Evolutionary conservation across 2,329 filamentous ascomycete species (phyloP).

Genomic region (Arthrobotrys sinensis): DNA sequence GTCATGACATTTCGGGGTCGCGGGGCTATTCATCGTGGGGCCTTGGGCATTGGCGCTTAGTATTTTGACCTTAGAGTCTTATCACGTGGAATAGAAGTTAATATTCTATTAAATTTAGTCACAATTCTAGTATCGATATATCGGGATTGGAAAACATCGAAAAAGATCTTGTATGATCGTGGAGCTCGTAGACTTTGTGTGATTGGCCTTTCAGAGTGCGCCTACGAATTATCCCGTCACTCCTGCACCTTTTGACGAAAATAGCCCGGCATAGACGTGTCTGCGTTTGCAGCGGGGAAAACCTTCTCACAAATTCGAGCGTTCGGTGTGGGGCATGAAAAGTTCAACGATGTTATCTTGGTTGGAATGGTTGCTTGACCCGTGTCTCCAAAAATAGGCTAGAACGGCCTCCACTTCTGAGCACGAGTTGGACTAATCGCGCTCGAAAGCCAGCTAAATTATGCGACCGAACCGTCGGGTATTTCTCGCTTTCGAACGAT

Average conservation of each 20-base stretch:
- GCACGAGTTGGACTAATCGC: conserved; percentile 22
- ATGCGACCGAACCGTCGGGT: conserved; percentile 51
- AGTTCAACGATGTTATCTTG: conserved; percentile 33
- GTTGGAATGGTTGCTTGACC: conserved; percentile 37
- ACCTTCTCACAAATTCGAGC: not conserved
- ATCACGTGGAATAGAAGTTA: not conserved
- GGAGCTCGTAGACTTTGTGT: not conserved
- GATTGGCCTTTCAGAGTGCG: conserved; percentile 8
- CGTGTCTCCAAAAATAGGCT: conserved; percentile 59
- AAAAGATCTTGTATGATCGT: not conserved
- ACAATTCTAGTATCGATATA: not conserved
- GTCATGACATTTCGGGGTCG: not conserved
- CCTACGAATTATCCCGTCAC: conserved; percentile 13
- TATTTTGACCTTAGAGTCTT: not conserved
- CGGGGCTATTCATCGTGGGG: not conserved
- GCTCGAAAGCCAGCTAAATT: conserved; percentile 22
- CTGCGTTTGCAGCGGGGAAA: conserved; percentile 10
- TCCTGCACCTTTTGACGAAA: conserved; percentile 46
- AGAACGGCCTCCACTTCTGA: not conserved
- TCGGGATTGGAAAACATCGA: not conserved
- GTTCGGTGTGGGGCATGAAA: conserved; percentile 7
- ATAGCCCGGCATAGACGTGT: conserved; percentile 28
- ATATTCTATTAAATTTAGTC: conserved; percentile 6
- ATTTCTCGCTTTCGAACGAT: conserved; percentile 27
- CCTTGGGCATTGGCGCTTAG: not conserved